Percentiles rank a stretch among this genome's conserved stretches.
These are phyloP conservation scores for Lanzia echinophila DNA, from an alignment of 2,329 filamentous ascomycete genomes.

Conservation along the genomic window DNA sequence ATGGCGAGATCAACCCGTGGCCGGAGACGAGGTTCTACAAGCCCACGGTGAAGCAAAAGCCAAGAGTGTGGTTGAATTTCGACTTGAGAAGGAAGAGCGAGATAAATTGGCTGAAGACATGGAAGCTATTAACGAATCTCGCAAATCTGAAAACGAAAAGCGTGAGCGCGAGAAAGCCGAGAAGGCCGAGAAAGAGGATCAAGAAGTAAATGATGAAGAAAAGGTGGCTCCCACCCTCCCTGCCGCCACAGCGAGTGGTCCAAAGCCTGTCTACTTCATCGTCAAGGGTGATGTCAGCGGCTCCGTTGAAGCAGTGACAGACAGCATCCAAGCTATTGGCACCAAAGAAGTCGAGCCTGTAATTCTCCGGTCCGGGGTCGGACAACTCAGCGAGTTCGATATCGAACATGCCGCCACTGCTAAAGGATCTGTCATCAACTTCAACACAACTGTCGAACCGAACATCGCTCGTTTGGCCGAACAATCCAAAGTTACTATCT, in stretches of 20 bases:
- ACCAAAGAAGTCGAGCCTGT: slow-evolving; percentile 76
- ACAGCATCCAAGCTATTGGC: slow-evolving; percentile 69
- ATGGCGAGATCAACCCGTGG: slow-evolving; percentile 82
- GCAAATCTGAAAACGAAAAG: slow-evolving; percentile 50
- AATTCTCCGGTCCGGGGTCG: slow-evolving; percentile 71
- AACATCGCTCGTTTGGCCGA: slow-evolving; percentile 66
- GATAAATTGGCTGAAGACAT: slow-evolving; percentile 61
- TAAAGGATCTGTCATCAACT: slow-evolving; percentile 71
- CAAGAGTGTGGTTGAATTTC: slow-evolving; percentile 69
- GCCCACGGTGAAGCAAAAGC: slow-evolving; percentile 72
- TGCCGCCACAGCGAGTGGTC: slow-evolving; percentile 31
- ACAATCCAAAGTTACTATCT: slow-evolving; percentile 62
- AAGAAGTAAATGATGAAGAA: too few relatives aligned
- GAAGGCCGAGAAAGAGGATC: slow-evolving; percentile 35
- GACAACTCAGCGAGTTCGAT: slow-evolving; percentile 76
- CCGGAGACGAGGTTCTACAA: slow-evolving; percentile 83
- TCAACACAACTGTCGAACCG: slow-evolving; percentile 67
- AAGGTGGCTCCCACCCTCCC: slow-evolving; percentile 25
- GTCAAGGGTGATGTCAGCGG: slow-evolving; percentile 91
- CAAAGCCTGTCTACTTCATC: slow-evolving; percentile 66
- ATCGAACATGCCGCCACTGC: slow-evolving; percentile 79
- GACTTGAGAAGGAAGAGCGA: slow-evolving; percentile 64
- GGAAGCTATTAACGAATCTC: slow-evolving; percentile 67
- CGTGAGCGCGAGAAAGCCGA: slow-evolving; percentile 54
- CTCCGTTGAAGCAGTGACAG: slow-evolving; percentile 83